Conservation (phyloP, 2,329 filamentous ascomycete species). For the Xylariales sp. region DNA sequence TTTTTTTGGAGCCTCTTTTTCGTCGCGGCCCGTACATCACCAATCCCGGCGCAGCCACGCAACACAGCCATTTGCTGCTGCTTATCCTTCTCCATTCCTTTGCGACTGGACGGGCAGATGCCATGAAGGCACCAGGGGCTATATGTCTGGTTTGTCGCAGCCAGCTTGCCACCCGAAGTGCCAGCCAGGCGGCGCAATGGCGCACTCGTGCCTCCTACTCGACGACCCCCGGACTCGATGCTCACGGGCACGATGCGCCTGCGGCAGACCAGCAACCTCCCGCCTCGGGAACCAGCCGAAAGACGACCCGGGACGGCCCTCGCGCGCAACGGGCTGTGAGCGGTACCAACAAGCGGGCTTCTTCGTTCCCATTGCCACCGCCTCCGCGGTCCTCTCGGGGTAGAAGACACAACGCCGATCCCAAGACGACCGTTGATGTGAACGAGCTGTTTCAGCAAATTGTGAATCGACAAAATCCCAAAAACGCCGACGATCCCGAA, state of each 20-base stretch:
- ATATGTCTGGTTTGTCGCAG: conserved; percentile 26
- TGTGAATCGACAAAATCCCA: conserved; percentile 14
- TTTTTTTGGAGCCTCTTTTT: too few species aligned
- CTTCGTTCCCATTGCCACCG: neutral
- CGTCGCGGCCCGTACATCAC: too few species aligned
- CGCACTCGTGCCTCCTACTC: conserved; percentile 15
- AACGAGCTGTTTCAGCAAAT: conserved; percentile 23
- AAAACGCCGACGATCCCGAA: conserved; percentile 6
- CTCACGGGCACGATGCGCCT: too few species aligned
- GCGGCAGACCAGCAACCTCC: too few species aligned
- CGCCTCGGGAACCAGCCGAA: too few species aligned
- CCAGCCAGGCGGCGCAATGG: conserved; percentile 13
- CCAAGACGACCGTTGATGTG: conserved; percentile 6
- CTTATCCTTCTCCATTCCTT: too few species aligned
- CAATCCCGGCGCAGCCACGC: too few species aligned
- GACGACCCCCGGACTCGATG: too few species aligned
- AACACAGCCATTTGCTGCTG: too few species aligned
- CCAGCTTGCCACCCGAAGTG: conserved; percentile 15
- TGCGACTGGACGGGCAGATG: conserved; percentile 1
- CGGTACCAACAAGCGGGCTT: too few species aligned
- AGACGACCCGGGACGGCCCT: too few species aligned
- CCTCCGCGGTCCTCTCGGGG: neutral
- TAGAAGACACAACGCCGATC: neutral
- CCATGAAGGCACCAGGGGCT: conserved; percentile 22
- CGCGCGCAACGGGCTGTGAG: too few species aligned